phyloP scores from a whole-genome alignment of 108 stramenopile genomes.

The Schizochytrium sp. region DNA sequence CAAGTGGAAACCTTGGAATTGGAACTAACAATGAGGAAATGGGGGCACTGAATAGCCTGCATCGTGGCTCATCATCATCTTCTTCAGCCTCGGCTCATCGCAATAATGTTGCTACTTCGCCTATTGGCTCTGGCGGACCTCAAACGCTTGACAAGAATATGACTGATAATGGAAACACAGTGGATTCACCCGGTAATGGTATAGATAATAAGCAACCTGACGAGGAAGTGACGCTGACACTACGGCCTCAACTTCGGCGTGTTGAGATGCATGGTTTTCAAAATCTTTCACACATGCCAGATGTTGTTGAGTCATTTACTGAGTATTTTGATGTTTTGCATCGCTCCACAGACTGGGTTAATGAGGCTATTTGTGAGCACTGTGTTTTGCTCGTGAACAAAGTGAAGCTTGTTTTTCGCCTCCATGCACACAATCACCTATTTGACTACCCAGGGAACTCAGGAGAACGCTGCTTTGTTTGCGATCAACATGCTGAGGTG shows the following conservation, averaged over 20 bases:
- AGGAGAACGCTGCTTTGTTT: slow-evolving; percentile 24
- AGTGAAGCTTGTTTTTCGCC: slow-evolving; percentile 6
- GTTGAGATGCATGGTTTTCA: slow-evolving; percentile 6
- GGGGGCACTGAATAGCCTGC: too few relatives aligned
- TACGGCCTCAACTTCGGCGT: not conserved
- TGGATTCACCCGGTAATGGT: not conserved
- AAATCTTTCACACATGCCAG: not conserved
- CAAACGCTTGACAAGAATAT: too few relatives aligned
- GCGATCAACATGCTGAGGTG: not conserved
- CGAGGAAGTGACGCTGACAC: slow-evolving; percentile 9
- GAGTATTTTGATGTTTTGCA: slow-evolving; percentile 30
- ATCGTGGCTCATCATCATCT: too few relatives aligned
- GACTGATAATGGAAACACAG: not conserved
- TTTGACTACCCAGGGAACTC: not conserved
- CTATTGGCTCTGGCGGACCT: too few relatives aligned
- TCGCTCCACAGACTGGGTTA: not conserved
- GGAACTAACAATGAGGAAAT: too few relatives aligned
- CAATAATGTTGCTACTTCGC: too few relatives aligned
- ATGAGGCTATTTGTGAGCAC: not conserved
- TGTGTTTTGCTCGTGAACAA: slow-evolving; percentile 11
- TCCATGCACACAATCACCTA: slow-evolving; percentile 1
- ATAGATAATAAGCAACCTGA: not conserved
- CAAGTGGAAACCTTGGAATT: too few relatives aligned
- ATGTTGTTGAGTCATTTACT: not conserved
- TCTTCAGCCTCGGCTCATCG: too few relatives aligned